A percentile compares a stretch with the other conserved stretches of the same genome.
phyloP scores from a whole-genome alignment of 2,329 filamentous ascomycete genomes.

The Monilinia fructicola region DNA sequence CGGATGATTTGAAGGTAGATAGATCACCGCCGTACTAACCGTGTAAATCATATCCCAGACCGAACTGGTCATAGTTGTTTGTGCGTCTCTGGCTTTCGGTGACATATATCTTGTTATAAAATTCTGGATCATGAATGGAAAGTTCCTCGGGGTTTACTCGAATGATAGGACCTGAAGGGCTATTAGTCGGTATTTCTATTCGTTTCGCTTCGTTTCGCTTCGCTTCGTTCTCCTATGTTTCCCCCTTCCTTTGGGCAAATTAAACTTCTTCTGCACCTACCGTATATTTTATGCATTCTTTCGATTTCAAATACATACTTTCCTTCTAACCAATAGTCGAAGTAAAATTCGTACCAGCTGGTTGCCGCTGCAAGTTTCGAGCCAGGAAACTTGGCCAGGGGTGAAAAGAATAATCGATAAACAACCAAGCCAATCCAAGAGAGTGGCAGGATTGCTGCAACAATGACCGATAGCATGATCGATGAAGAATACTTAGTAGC shows the following conservation, averaged over 20 bases:
- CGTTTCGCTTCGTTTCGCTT: no score
- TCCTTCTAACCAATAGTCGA: conserved; percentile 44
- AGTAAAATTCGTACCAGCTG: conserved; percentile 40
- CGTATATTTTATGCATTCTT: conserved; percentile 46
- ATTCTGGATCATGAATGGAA: conserved; percentile 40
- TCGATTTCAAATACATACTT: conserved; percentile 46
- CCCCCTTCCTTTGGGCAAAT: no score
- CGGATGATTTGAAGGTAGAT: no score
- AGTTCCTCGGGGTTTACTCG: conserved; percentile 44
- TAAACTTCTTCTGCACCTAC: conserved; percentile 25
- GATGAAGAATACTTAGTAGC: no score
- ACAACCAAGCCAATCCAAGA: conserved; percentile 7
- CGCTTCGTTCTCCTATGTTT: no score
- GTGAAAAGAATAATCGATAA: conserved; percentile 37
- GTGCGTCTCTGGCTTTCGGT: conserved; percentile 12
- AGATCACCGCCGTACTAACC: no score
- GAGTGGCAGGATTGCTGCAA: no score
- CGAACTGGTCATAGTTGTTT: conserved; percentile 8
- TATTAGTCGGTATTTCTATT: neutral
- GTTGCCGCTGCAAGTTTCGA: conserved; percentile 38
- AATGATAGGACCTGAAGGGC: conserved; percentile 36
- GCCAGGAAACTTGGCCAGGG: conserved; percentile 38
- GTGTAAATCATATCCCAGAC: no score
- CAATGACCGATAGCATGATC: no score
- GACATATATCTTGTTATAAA: conserved; percentile 45